phyloP scores from a whole-genome alignment of 331 rosid genomes.

The Telfairia occidentalis region DNA sequence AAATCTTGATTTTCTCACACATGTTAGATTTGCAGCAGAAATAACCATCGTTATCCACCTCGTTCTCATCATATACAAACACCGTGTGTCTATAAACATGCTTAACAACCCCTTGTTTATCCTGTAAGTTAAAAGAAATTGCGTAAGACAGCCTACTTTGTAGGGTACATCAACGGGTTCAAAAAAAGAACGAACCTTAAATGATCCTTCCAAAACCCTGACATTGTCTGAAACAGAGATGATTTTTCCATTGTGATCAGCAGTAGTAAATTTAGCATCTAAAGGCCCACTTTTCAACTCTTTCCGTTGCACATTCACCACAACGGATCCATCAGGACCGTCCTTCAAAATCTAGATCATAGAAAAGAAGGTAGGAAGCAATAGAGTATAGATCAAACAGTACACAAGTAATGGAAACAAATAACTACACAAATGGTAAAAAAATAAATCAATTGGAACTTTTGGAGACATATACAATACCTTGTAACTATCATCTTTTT shows the following conservation, averaged over 20 bases:
- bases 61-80: slow-evolving; percentile 55
- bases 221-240: slow-evolving; percentile 54
- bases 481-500: slow-evolving; percentile 78
- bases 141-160: background rate
- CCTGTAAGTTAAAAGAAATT: slow-evolving; percentile 45
- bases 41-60: slow-evolving; percentile 66
- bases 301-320: slow-evolving; percentile 33
- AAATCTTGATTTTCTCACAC: slow-evolving; percentile 76
- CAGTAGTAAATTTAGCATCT: slow-evolving; percentile 67
- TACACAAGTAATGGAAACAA: background rate
- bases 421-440: background rate
- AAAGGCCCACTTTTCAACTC: slow-evolving; percentile 53
- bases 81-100: slow-evolving; percentile 61
- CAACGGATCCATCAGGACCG: slow-evolving; percentile 49
- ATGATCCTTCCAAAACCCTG: slow-evolving; percentile 60
- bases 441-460: background rate
- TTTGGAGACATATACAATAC: slow-evolving; percentile 24
- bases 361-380: background rate
- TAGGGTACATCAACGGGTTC: background rate
- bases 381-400: background rate
- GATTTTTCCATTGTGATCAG: slow-evolving; percentile 49
- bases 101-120: slow-evolving; percentile 71
- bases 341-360: slow-evolving; percentile 62
- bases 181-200: slow-evolving; percentile 36
- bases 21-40: slow-evolving; percentile 56